A percentile compares a stretch with the other conserved stretches of the same genome.
These are phyloP conservation scores for Tulasnella sp. DNA, from an alignment of 768 basidiomycete genomes.

Conservation along the genomic window DNA sequence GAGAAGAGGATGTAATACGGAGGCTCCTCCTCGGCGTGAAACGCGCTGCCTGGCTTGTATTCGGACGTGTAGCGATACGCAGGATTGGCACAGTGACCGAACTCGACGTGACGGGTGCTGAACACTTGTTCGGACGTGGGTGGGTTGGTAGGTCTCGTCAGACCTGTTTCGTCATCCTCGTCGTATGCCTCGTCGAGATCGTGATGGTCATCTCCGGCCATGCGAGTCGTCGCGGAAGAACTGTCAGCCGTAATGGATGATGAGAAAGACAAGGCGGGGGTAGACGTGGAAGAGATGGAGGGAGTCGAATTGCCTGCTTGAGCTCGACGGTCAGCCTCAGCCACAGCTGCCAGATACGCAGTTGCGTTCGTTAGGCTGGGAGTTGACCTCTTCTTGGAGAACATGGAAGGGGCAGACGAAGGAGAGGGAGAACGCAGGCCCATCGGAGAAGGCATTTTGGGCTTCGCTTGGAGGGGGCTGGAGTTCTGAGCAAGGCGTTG, in stretches of 20 bases:
- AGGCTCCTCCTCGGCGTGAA: constrained; percentile 65
- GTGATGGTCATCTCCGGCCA: background rate
- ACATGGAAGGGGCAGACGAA: constrained; percentile 36
- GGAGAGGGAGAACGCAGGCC: constrained; percentile 43
- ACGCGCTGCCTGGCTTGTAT: constrained; percentile 37
- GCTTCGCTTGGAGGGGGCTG: too few species aligned
- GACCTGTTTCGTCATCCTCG: constrained; percentile 32
- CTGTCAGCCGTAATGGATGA: constrained; percentile 48
- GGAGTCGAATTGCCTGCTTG: constrained; percentile 24
- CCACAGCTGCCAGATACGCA: constrained; percentile 48
- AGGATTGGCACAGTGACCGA: constrained; percentile 79
- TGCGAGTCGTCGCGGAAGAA: background rate
- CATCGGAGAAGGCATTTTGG: constrained; percentile 57
- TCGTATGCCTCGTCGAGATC: constrained; percentile 8
- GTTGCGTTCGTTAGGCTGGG: constrained; percentile 32
- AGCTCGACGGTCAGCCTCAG: constrained; percentile 46
- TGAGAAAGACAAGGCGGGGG: constrained; percentile 50
- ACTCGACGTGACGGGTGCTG: constrained; percentile 75
- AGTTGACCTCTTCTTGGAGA: constrained; percentile 39
- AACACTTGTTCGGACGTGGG: constrained; percentile 74
- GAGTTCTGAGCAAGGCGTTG: too few species aligned
- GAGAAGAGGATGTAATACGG: constrained; percentile 85
- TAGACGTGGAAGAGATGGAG: constrained; percentile 44
- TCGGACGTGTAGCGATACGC: constrained; percentile 55
- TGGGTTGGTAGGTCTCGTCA: constrained; percentile 48